Evolutionary conservation across 352 stramenopile species (phyloP).

Genomic region (Sclerospora graminicola): DNA sequence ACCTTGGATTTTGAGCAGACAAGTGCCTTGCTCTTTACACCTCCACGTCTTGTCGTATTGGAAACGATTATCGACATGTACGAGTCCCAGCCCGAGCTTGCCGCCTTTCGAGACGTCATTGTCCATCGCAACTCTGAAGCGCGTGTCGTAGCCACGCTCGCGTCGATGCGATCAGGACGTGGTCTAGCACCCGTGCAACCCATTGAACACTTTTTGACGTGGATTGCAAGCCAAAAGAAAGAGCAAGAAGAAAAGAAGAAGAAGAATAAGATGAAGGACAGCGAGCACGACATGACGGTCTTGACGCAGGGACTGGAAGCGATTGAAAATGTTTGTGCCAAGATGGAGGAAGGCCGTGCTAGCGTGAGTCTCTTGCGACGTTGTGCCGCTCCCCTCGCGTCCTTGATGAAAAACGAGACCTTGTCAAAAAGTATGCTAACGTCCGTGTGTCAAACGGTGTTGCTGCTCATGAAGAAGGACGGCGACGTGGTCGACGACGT

Average conservation of each 20-base stretch:
- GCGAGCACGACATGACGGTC: constrained; percentile 8
- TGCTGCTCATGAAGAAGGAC: constrained; percentile 51
- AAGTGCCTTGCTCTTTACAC: constrained; percentile 28
- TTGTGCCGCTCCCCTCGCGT: constrained; percentile 30
- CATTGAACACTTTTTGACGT: constrained; percentile 37
- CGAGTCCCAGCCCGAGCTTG: constrained; percentile 29
- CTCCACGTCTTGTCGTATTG: constrained; percentile 25
- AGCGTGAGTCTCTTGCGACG: constrained; percentile 29
- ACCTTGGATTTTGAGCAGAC: constrained; percentile 25
- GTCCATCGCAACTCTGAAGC: constrained; percentile 23
- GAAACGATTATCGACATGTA: constrained; percentile 44
- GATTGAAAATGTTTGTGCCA: constrained; percentile 40
- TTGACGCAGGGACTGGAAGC: constrained; percentile 25
- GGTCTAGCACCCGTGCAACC: constrained; percentile 32
- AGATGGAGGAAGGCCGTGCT: constrained; percentile 27
- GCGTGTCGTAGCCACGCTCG: constrained; percentile 16
- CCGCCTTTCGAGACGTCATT: constrained; percentile 34
- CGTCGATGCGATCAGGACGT: constrained; percentile 21
- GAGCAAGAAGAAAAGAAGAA: no score
- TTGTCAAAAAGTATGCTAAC: constrained; percentile 54
- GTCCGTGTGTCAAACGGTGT: constrained; percentile 50
- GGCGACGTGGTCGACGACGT: constrained; percentile 22
- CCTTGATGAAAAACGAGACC: constrained; percentile 26
- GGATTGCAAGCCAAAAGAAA: constrained; percentile 12
- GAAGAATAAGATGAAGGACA: no score